Conservation (phyloP, 345 rosid species). For the Noccaea bulbosa region DNA sequence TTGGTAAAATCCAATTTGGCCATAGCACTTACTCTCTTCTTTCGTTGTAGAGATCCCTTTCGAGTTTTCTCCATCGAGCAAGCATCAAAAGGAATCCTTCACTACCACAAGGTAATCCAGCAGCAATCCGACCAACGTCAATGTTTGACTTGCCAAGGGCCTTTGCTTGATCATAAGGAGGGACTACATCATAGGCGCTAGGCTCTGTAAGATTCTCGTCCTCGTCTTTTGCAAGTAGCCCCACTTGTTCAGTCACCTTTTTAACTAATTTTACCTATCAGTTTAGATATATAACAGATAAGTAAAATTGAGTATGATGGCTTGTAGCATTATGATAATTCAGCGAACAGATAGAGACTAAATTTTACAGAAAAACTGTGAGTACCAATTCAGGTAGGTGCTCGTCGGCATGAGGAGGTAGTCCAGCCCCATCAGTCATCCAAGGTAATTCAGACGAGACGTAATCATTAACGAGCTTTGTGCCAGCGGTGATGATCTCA, state of each 20-base stretch:
- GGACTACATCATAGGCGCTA: constrained; percentile 66
- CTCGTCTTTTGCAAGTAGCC: constrained; percentile 88
- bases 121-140: constrained; percentile 96
- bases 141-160: constrained; percentile 98
- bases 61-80: constrained; percentile 99
- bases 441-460: constrained; percentile 76
- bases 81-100: constrained; percentile 99
- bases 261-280: constrained; percentile 76
- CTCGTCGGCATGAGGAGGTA: constrained; percentile 79
- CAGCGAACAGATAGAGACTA: constrained; percentile 13
- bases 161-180: constrained; percentile 96
- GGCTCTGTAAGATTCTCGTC: constrained; percentile 77
- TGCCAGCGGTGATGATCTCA: constrained; percentile 72
- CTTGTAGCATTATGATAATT: background rate
- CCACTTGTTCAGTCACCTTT: constrained; percentile 95
- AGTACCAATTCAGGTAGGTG: constrained; percentile 79
- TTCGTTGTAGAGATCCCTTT: constrained; percentile 95
- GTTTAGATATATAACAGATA: constrained; percentile 22
- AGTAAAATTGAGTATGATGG: constrained; percentile 21
- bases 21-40: constrained; percentile 77
- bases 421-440: constrained; percentile 98
- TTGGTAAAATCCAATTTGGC: constrained; percentile 23
- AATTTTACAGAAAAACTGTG: background rate
- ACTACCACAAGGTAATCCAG: constrained; percentile 98
- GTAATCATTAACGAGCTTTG: constrained; percentile 53